Evolutionary conservation across 2,329 filamentous ascomycete species (phyloP), one percentile per base, ranked within the genome.

Genomic region (Aspergillus fijiensis): DNA sequence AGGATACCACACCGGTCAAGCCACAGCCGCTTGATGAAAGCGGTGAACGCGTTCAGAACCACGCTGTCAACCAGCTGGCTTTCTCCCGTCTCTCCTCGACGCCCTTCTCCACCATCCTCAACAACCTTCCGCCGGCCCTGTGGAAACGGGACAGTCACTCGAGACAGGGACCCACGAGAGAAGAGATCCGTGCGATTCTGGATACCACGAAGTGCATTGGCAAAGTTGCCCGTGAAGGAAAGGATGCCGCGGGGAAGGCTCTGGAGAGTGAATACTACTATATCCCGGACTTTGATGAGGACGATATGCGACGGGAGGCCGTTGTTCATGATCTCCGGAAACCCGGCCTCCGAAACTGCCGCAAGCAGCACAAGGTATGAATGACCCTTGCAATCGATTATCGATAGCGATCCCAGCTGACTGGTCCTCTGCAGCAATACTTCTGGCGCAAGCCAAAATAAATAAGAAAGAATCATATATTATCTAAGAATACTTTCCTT

Each of bases 251-350:
- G 0, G 95, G 95, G 67, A 95, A 97, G 79, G 80, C 89, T 6
- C 84, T 99, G 1, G 94, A 99, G 81, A 96, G 91, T 80, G 93
- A 99, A 76, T 98, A 96, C 75, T 98, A 98, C 78, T 99, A 99
- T 72, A 83, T 97, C 7, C 90, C 93, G 0, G 94, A 98, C 75
- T 84, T 87, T 70, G 95, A 99, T 72, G 81, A 84, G 2, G 92
- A 98, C 72, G 84, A 88, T 64, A 86, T 89, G 72, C 86, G 94
- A 61, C 86, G 90, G 55, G 85, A 91, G 57, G 90, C 92, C 23
- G 92, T 97, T 14, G 91, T 93, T 1, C 88, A 93, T 66, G 91
- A 91, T 56, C 81, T 97, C 73, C 85, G 92, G 58, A 96, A 96
- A 78, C 94, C 93, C 49, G 95, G 92, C 69, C 80, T 99, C 70